Conservation (phyloP, 176 grass and related monocot species). For the Calamus simplicifolius region DNA sequence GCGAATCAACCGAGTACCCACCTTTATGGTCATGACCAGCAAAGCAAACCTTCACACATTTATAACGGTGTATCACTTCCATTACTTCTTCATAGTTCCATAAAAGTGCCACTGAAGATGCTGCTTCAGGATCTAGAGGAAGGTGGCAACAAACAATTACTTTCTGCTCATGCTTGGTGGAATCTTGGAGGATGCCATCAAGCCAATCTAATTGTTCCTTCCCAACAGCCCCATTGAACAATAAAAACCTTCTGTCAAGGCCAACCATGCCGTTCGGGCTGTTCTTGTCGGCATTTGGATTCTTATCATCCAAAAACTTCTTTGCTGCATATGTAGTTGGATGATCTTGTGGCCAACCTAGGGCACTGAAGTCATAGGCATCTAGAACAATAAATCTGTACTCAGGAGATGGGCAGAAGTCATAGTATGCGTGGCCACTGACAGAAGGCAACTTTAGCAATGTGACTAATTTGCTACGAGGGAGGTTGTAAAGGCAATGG, state of each 20-base stretch:
- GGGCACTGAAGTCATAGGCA: slow-evolving; percentile 68
- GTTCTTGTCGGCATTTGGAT: slow-evolving; percentile 73
- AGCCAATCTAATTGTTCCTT: slow-evolving; percentile 67
- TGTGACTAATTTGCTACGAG: slow-evolving; percentile 40
- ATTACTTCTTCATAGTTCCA: slow-evolving; percentile 83
- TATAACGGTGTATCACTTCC: slow-evolving; percentile 39
- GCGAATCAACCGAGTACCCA: slow-evolving; percentile 51
- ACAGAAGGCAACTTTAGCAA: slow-evolving; percentile 46
- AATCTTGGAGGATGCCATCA: slow-evolving; percentile 34
- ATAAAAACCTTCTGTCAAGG: slow-evolving; percentile 56
- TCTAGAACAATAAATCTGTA: slow-evolving; percentile 63
- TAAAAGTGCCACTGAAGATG: slow-evolving; percentile 43
- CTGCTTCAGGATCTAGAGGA: slow-evolving; percentile 47
- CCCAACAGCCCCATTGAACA: slow-evolving; percentile 76
- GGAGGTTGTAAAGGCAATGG: slow-evolving; percentile 85
- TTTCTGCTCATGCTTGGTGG: slow-evolving; percentile 27
- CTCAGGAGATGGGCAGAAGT: slow-evolving; percentile 53
- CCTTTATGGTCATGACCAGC: slow-evolving; percentile 67
- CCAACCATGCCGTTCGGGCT: slow-evolving; percentile 48
- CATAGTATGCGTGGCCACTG: slow-evolving; percentile 41
- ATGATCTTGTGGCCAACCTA: slow-evolving; percentile 50
- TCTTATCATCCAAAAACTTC: slow-evolving; percentile 37
- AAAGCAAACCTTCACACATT: slow-evolving; percentile 71
- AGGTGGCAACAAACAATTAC: slow-evolving; percentile 74
- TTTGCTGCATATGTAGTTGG: slow-evolving; percentile 35